Percentiles rank a stretch among this genome's conserved stretches.
phyloP scores from a whole-genome alignment of 78 protist genomes.

The Dictyostelium capitatum region DNA sequence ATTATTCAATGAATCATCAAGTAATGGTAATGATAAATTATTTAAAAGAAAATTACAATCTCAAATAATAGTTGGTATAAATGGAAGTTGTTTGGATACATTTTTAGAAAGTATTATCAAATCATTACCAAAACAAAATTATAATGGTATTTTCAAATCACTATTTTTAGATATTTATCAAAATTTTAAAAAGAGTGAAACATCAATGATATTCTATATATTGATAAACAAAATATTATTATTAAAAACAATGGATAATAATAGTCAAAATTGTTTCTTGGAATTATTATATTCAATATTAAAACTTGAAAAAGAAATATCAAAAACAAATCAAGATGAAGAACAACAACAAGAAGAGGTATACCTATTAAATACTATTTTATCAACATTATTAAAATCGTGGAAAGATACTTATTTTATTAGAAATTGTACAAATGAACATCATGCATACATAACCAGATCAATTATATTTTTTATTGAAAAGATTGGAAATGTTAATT shows the following conservation, averaged over 20 bases:
- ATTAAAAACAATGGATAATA: background rate
- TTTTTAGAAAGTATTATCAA: background rate
- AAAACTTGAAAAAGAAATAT: background rate
- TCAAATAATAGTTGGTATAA: background rate
- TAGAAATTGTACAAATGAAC: constrained; percentile 52
- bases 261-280: constrained; percentile 31
- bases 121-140: constrained; percentile 9
- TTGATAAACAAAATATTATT: constrained; percentile 29
- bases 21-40: background rate
- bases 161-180: constrained; percentile 21
- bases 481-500: background rate
- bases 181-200: background rate
- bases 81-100: constrained; percentile 50
- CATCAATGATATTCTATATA: constrained; percentile 11
- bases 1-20: background rate
- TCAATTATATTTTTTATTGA: constrained; percentile 29
- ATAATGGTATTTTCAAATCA: background rate
- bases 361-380: background rate
- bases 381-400: constrained; percentile 39
- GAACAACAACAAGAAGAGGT: background rate
- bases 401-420: constrained; percentile 62
- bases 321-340: background rate
- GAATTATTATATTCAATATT: constrained; percentile 8
- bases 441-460: constrained; percentile 46
- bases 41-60: background rate